phyloP scores from a whole-genome alignment of 2,329 filamentous ascomycete genomes.

The Alternaria angustiovoidea region DNA sequence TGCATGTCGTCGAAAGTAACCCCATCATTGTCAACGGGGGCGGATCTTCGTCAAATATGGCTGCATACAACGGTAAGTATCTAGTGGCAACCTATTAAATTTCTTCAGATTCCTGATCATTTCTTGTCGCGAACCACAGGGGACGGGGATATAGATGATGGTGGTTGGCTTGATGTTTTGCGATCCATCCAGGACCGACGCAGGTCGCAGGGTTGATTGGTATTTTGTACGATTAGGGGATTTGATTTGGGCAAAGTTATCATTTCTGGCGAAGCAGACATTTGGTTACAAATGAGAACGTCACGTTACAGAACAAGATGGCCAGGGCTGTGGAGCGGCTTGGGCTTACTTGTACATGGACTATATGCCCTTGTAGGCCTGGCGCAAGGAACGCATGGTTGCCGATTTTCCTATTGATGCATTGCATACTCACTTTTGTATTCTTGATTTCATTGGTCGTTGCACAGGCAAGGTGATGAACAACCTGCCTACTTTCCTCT shows the following conservation, averaged over 20 bases:
- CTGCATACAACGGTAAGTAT: slow-evolving; percentile 45
- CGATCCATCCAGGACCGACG: slow-evolving; percentile 37
- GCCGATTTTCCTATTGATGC: slow-evolving; percentile 1
- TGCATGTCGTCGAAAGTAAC: slow-evolving; percentile 48
- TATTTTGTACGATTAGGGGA: slow-evolving; percentile 27
- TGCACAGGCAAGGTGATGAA: neutral
- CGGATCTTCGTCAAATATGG: slow-evolving; percentile 26
- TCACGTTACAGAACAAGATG: slow-evolving; percentile 7
- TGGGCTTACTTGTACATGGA: slow-evolving; percentile 12
- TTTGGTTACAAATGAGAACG: neutral
- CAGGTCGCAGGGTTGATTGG: slow-evolving; percentile 26
- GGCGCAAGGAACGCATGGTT: slow-evolving; percentile 14
- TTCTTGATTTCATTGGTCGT: neutral
- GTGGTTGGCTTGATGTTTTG: slow-evolving; percentile 42
- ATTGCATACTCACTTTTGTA: slow-evolving; percentile 14
- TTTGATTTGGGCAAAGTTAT: slow-evolving; percentile 11
- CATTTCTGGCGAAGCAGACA: neutral
- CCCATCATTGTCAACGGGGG: slow-evolving; percentile 42
- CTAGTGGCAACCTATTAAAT: slow-evolving; percentile 41
- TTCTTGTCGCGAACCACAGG: slow-evolving; percentile 31
- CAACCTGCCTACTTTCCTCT: neutral
- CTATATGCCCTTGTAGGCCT: slow-evolving; percentile 15
- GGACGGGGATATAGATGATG: slow-evolving; percentile 39
- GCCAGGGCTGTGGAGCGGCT: slow-evolving; percentile 7
- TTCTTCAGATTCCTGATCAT: slow-evolving; percentile 40